A percentile compares a stretch with the other conserved stretches of the same genome.
Evolutionary conservation across 2,329 filamentous ascomycete genomes (phyloP).

Genomic region (Paecilomyces variotii): DNA sequence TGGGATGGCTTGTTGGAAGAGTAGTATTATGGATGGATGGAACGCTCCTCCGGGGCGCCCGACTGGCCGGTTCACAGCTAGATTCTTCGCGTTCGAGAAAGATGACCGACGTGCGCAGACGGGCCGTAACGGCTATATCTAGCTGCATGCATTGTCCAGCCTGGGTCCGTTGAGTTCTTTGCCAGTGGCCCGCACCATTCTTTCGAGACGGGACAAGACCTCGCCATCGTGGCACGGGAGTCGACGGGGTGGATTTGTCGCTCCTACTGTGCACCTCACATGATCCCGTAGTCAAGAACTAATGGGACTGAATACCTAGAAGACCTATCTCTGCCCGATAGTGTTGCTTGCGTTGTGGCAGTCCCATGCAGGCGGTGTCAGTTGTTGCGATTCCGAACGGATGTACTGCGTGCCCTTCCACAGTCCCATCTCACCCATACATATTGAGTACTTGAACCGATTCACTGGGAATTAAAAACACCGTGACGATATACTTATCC

Average conservation of each 20-base stretch:
- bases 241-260: background rate
- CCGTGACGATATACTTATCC: background rate
- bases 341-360: background rate
- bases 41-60: background rate
- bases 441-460: background rate
- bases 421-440: background rate
- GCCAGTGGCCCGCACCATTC: constrained; percentile 8
- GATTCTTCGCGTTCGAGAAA: background rate
- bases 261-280: background rate
- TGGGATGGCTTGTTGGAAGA: constrained; percentile 10
- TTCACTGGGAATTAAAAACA: background rate
- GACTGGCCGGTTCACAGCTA: background rate
- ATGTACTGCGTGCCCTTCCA: background rate
- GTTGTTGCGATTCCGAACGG: background rate
- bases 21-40: background rate
- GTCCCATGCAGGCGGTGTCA: background rate
- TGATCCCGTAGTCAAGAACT: constrained; percentile 2
- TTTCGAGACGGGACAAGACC: constrained; percentile 7
- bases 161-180: constrained; percentile 3
- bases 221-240: constrained; percentile 9
- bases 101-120: background rate
- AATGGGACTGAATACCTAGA: constrained; percentile 15
- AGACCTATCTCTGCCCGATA: constrained; percentile 15
- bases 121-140: background rate
- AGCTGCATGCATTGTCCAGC: constrained; percentile 2